A percentile compares a stretch with the other conserved stretches of the same genome.
Conservation (phyloP, 768 basidiomycete species). For the Melanogaster broomeanus region DNA sequence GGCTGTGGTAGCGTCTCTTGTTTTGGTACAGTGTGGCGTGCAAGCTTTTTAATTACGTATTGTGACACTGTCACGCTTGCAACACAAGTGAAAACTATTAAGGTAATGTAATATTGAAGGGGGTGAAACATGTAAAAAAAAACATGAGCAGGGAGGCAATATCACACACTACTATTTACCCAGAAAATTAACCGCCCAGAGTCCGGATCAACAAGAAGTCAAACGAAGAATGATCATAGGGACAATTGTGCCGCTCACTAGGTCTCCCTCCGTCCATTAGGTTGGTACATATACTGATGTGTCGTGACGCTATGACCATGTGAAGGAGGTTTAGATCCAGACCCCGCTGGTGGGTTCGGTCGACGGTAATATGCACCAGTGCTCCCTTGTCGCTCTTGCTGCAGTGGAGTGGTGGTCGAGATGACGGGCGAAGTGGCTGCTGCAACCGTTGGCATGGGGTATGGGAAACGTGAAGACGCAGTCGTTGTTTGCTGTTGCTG, state of each 20-base stretch:
- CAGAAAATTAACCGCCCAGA: slow-evolving; percentile 2
- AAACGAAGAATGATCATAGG: neutral
- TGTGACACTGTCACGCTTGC: slow-evolving; percentile 17
- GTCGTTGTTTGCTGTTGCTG: slow-evolving; percentile 30
- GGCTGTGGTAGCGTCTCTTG: slow-evolving; percentile 24
- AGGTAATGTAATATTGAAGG: slow-evolving; percentile 17
- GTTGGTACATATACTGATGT: slow-evolving; percentile 49
- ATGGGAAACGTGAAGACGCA: slow-evolving; percentile 44
- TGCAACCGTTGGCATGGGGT: slow-evolving; percentile 76
- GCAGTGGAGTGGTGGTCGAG: slow-evolving; percentile 40
- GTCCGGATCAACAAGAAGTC: slow-evolving; percentile 3
- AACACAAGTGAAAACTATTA: slow-evolving; percentile 12
- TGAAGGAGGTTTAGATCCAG: slow-evolving; percentile 26
- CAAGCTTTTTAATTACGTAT: neutral
- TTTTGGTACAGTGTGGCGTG: slow-evolving; percentile 20
- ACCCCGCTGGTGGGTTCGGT: slow-evolving; percentile 28
- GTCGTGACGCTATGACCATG: slow-evolving; percentile 26
- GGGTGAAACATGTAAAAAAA: no score
- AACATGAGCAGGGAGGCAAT: neutral
- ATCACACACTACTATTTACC: neutral
- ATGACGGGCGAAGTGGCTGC: slow-evolving; percentile 61
- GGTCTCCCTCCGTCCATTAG: slow-evolving; percentile 40
- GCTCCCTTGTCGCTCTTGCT: slow-evolving; percentile 27
- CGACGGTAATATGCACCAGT: slow-evolving; percentile 59
- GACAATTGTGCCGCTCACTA: slow-evolving; percentile 6